Base-by-base conservation (phyloP, 2,329 filamentous ascomycete genomes). In the Rhynchosporium graminicola region DNA sequence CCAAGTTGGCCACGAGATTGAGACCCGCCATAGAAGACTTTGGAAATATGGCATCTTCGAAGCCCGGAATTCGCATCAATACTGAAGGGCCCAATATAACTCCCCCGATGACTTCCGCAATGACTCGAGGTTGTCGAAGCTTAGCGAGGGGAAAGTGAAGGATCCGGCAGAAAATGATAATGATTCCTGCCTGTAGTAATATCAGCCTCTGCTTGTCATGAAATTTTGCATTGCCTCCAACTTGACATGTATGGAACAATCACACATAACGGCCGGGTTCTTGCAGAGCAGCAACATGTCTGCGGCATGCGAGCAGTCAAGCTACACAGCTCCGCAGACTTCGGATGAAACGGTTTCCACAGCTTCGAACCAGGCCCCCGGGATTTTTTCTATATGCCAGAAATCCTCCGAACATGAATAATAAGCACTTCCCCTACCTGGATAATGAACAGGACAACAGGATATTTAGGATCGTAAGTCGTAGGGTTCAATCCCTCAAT, bases 31-130 rank as follows among this genome's bases (percentile, higher is more conserved):
- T 90, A 2, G 91, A 92, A 0, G 78, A 83, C 0, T 79, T 72
- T 0, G 92, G 92, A 72, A 97, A 97, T 67, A 97, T 94, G 66
- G 88, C 80, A 2, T 80, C 76, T 57, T 85, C 81, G 77, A 96
- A 97, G 45, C 87, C 86, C 0, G 91, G 91, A 28, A 96, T 92
- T 58, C 89, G 87, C 72, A 92, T 92, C 86, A 96, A 89, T 28
- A 96, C 89, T 0, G 92, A 95, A 1, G 92, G 92, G 3, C 92
- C 92, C 1, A 97, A 82, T 43, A 97, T 76, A 71, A 95, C 91
- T 59, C 90, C 91, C n/a, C 89, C 90, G 60, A 94, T 86, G 63
- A 95, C 90, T 77, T 95, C 91, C 56, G 90, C 88, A 70, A 95
- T 93, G 68, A 95, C 91, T 52, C 89, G 86, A 66, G 91, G 91